A percentile compares a stretch with the other conserved stretches of the same genome.
Conservation (phyloP, 139 green algal genomes). For the Closterium sp. region DNA sequence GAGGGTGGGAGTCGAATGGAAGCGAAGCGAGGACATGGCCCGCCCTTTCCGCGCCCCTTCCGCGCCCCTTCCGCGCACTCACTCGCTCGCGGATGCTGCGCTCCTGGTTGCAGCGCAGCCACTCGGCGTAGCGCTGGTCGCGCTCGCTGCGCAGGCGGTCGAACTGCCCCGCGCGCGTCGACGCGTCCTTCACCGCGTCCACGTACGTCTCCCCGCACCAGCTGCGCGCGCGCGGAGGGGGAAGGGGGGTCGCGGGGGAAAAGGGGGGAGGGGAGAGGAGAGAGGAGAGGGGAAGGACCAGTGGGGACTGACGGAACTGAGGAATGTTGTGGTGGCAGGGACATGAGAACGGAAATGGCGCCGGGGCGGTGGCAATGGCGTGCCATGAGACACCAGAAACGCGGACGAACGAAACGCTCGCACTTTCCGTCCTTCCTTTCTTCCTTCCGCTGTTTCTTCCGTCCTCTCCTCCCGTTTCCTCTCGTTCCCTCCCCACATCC, state of each 20-base stretch:
- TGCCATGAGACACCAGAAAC: neutral
- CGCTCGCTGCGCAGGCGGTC: neutral
- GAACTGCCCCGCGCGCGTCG: neutral
- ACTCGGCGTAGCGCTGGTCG: slow-evolving; percentile 1
- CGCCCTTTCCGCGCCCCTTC: neutral
- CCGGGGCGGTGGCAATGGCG: neutral
- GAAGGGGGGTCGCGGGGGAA: no score
- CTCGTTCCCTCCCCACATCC: neutral
- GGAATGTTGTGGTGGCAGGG: neutral
- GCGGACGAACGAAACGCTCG: neutral
- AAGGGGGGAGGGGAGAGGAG: no score
- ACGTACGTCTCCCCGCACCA: slow-evolving; percentile 15
- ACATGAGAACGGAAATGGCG: neutral
- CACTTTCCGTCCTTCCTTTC: neutral
- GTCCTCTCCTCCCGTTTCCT: neutral
- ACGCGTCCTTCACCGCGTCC: slow-evolving; percentile 3
- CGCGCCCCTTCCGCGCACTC: neutral
- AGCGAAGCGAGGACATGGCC: neutral
- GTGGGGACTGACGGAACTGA: neutral
- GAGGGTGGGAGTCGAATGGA: no score
- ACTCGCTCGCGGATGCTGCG: neutral
- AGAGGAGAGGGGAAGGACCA: neutral
- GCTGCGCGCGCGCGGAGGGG: neutral
- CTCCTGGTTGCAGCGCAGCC: slow-evolving; percentile 8
- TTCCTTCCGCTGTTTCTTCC: neutral